Evolutionary conservation across 495 filamentous ascomycete species (phyloP), one percentile per base, ranked within the genome.

Genomic region (Penicillium ucsense): DNA sequence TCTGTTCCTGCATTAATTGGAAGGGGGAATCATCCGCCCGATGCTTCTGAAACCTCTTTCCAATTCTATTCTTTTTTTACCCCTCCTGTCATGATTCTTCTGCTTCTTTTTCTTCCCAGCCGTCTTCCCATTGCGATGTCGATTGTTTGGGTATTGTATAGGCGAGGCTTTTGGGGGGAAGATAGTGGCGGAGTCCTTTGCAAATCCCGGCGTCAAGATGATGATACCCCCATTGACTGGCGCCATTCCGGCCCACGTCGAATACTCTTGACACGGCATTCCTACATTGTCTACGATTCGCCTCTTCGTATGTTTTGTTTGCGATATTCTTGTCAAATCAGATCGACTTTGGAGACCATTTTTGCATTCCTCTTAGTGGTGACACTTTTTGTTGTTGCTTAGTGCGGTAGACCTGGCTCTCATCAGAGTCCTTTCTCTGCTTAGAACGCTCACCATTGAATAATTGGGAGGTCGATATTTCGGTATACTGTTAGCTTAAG

Each of bases 281-380:
- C 41, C 28, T 36, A 27, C 31, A 6, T 32, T 46, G 8, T 11
- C 35, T 37, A 37, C 31, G 39, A 41, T 55, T 35, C 31, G 31
- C 43, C 46, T 56, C 47, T 30, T 50, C 53, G 53, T 43, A 52
- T 35, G 52, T 43, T 36, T 38, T 42, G 9, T 31, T 46, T 53
- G 48, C 51, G 54, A 57, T 57, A 53, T 57, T 51, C 54, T 48
- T 50, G 46, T 53, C 54, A 57, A 57, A 57, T 57, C 42, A 57
- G 47, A 57, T 49, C 49, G 50, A 53, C 35, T 41, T 40, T 45
- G 51, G 20, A 20, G 20, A 20, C 20, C 20, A 20, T 20, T 20
- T 20, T 20, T 20, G 20, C 20, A 20, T 20, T 20, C 20, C 20
- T 20, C 20, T 20, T 20, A 20, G 20, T 20, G 20, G 20, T 20